Evolutionary conservation across 305 asterid genomes (phyloP), one percentile per base, ranked within the genome.

Genomic region (Lippia alba): DNA sequence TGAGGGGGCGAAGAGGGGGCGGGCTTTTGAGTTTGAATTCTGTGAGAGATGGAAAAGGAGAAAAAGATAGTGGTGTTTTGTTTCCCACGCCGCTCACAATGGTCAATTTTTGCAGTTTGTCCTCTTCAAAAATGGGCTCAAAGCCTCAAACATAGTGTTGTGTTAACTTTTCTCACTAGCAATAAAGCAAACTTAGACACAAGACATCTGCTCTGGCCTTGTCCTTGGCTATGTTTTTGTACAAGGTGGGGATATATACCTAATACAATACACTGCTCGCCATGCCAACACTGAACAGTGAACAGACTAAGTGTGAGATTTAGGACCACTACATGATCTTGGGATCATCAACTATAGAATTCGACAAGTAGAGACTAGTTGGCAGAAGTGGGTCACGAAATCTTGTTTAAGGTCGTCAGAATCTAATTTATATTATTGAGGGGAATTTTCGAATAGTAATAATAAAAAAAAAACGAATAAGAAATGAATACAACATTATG

Each of bases 11-110:
- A 15, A 36, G 60, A 70, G 69, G 69, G 84, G 86, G 81, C 81
- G 76, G 86, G 69, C 72, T 72, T 76, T 39, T 72, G 64, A 80
- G 76, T 82, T 79, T 71, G 77, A 74, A 59, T 71, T 68, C 20
- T 30, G 59, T 34, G 51, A 39, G 20, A 67, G 85, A 74, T 66
- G 55, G 78, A 69, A 80, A 78, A 54, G 65, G 76, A 34, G 78
- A 44, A 64, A 74, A 63, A 59, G 78, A 36, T 36, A 61, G 77
- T n/a, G 75, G 69, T 78, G 30, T 4, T 49, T 15, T 49, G 82
- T 78, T 68, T 67, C 71, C 86, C 90, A 80, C 80, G 81, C 76
- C n/a, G 17, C 70, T 72, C 73, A 62, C 76, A 74, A 15, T 80
- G 61, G 74, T 78, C 78, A 77, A 82, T 58, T 64, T 44, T 61